A percentile compares a stretch with the other conserved stretches of the same genome.
Conservation (phyloP, 1,284 basidiomycete genomes). For the Kalmanozyma brasiliensis region DNA sequence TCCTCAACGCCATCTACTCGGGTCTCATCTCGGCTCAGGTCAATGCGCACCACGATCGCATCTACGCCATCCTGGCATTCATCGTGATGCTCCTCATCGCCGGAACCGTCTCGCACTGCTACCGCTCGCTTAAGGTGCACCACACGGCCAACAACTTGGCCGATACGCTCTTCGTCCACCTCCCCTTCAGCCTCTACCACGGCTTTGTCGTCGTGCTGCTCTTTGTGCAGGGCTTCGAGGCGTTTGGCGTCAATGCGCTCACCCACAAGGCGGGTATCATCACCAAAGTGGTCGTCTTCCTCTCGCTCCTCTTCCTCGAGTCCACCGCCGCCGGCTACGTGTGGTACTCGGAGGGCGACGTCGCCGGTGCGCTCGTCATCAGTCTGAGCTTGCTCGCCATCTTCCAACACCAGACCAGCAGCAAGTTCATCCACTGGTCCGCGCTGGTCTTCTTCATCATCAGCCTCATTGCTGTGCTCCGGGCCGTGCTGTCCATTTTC, state of each 20-base stretch:
- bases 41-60: slow-evolving; percentile 70
- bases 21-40: slow-evolving; percentile 71
- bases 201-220: slow-evolving; percentile 94
- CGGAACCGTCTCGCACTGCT: slow-evolving; percentile 85
- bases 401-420: slow-evolving; percentile 69
- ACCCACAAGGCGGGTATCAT: slow-evolving; percentile 79
- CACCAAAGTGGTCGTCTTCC: slow-evolving; percentile 93
- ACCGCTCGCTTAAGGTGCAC: slow-evolving; percentile 88
- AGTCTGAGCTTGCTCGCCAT: slow-evolving; percentile 77
- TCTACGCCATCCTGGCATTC: slow-evolving; percentile 82
- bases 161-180: slow-evolving; percentile 71
- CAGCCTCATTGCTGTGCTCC: slow-evolving; percentile 82
- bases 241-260: slow-evolving; percentile 83
- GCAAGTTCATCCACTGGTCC: slow-evolving; percentile 84
- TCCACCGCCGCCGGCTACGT: slow-evolving; percentile 87
- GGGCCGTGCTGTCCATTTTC: slow-evolving; percentile 75
- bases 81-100: slow-evolving; percentile 85
- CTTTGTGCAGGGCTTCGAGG: slow-evolving; percentile 86
- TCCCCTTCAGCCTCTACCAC: slow-evolving; percentile 75
- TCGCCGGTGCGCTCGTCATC: slow-evolving; percentile 85
- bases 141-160: slow-evolving; percentile 74
- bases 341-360: slow-evolving; percentile 85
- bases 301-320: slow-evolving; percentile 91
- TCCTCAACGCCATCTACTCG: slow-evolving; percentile 86
- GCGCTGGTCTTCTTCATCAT: slow-evolving; percentile 86